Evolutionary conservation across 805 yeast species (phyloP), one percentile per base, ranked within the genome.

Genomic region (Starmerella stigmatis): DNA sequence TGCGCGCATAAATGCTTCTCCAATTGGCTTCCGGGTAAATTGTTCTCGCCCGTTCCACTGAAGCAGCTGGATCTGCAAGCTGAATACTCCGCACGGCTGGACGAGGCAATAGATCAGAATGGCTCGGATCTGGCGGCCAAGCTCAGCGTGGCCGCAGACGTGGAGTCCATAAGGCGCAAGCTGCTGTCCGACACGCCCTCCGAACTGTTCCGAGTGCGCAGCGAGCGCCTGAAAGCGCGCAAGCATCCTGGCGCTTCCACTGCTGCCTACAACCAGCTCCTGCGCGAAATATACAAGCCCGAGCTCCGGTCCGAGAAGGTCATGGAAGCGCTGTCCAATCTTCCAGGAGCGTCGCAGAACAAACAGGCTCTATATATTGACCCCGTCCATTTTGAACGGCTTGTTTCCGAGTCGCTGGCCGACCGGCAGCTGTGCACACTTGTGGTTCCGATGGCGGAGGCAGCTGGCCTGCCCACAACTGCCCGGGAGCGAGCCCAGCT

Each of bases 321-420:
- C 1, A 4, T 19, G n/a, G 41, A 37, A n/a, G 45, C 55, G 10
- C 23, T 57, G 29, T 22, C 22, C 11, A 25, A 34, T 2, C 45
- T 67, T 5, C 71, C 71, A 3, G 48, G 39, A 3, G 44, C 51
- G 12, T 21, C 39, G 4, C 29, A 28, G 13, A 34, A 47, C 16
- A 67, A 66, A 11, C 60, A 60, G 26, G 65, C 68, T 5, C 40
- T 50, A 12, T 58, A 58, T 34, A 56, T 67, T 16, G 46, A 51
- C 5, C 49, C 58, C 1, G 48, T 40, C 9, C 64, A 65, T 44
- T 52, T 66, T 20, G 70, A 66, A 47, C 56, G 52, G 10, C 46
- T 66, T 6, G 20, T 67, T 23, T 25, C 45, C 4, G 31, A 41
- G 2, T 50, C 62, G 27, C 47, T 52, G 44, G 33, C 41, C 32